These are phyloP conservation scores for Aureobasidium leucospermi DNA, from an alignment of 2,329 filamentous ascomycete species.

Conservation along the genomic window DNA sequence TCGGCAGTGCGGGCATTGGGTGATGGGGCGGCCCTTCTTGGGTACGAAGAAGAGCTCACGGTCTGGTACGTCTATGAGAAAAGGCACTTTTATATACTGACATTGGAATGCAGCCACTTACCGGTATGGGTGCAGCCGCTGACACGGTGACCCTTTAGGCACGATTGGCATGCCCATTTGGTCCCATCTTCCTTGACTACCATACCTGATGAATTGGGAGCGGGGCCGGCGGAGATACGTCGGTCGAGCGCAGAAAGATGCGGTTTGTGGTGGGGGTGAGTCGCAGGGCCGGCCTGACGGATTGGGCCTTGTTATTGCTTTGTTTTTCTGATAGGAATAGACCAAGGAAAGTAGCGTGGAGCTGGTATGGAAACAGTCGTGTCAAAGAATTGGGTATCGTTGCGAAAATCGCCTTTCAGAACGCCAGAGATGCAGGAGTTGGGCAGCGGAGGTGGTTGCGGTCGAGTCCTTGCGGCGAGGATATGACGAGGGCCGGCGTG, in stretches of 20 bases:
- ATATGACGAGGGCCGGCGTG: constrained; percentile 10
- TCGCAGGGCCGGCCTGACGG: constrained; percentile 12
- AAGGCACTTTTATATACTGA: not conserved
- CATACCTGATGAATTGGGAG: constrained; percentile 21
- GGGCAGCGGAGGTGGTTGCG: constrained; percentile 3
- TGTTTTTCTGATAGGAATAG: not conserved
- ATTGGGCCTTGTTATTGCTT: constrained; percentile 8
- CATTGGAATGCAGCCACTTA: constrained; percentile 45
- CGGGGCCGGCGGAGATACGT: constrained; percentile 12
- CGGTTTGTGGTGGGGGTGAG: not conserved
- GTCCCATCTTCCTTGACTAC: constrained; percentile 60
- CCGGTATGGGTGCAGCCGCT: constrained; percentile 96
- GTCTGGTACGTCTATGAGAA: constrained; percentile 48
- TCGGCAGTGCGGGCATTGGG: constrained; percentile 96
- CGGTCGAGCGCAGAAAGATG: not conserved
- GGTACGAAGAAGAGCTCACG: constrained; percentile 90
- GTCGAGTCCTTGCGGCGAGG: constrained; percentile 12
- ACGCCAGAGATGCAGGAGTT: constrained; percentile 6
- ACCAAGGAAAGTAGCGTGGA: constrained; percentile 13
- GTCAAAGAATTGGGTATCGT: constrained; percentile 12
- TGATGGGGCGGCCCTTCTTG: constrained; percentile 94
- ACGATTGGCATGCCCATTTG: constrained; percentile 97
- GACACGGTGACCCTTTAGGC: constrained; percentile 95
- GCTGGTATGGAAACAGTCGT: constrained; percentile 4
- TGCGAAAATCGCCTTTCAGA: constrained; percentile 14